Base-by-base conservation (phyloP, 371 early-diverging fungal species). In the Basidiobolus meristosporus region DNA sequence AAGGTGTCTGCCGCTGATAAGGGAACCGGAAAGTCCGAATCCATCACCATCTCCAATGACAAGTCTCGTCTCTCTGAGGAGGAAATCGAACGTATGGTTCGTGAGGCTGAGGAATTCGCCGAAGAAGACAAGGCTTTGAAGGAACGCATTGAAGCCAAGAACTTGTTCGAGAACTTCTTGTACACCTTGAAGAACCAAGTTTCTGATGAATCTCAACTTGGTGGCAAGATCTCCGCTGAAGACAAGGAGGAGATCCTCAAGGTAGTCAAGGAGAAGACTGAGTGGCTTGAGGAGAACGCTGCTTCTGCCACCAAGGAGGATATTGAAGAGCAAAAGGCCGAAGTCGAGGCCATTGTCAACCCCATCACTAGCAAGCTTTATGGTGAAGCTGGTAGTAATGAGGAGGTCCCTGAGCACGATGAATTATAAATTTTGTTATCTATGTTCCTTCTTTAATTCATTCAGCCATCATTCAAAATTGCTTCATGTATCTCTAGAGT, bases 31-130 rank as follows among this genome's bases (percentile, higher is more conserved):
- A 74, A 75, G 54, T 73, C 79, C 50, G 85, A 90, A 77, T 85
- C 82, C 68, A 89, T 95, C 61, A 92, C 89, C 68, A 89, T 93
- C 66, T 90, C 92, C 74, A 90, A 88, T 75, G 90, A 92, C 73
- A 90, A 91, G 69, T 91, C 93, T 45, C 92, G 97, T 57, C 77
- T 98, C 37, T 79, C 91, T 52, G 83, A 91, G 78, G 87, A 82
- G 53, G 96, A 98, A 43, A 90, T 97, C 50, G 89, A 93, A 57
- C 84, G 90, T 58, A 89, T 96, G 89, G 80, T 98, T 36, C 46
- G 63, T 50, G 96, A 97, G 46, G 97, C 93, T 47, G 92, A 92
- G 65, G 83, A 89, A 73, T 90, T 79, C 77, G 83, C 85, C 73
- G 85, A 77, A 43, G 91, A 91, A 64, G 93, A 93, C 68, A 84